phyloP scores from a whole-genome alignment of 2,329 filamentous ascomycete species.

The Ustulina deusta region DNA sequence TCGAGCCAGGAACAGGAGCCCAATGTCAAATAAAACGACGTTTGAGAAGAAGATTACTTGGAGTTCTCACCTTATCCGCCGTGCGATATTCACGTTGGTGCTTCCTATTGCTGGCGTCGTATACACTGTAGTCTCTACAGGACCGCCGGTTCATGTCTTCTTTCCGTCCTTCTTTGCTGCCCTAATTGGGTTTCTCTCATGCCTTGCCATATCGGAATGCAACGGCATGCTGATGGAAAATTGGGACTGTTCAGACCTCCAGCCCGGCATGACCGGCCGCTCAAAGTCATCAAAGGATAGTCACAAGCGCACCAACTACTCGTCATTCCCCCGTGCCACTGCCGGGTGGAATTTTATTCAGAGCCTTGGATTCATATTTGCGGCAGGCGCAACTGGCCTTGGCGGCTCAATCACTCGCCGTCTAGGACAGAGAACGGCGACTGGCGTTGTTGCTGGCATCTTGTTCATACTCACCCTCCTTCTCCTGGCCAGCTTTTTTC shows the following conservation, averaged over 20 bases:
- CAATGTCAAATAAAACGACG: constrained; percentile 75
- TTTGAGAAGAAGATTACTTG: constrained; percentile 72
- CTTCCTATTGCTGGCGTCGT: constrained; percentile 75
- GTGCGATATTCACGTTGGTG: constrained; percentile 73
- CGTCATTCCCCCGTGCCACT: constrained; percentile 78
- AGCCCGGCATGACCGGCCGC: constrained; percentile 74
- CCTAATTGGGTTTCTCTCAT: constrained; percentile 76
- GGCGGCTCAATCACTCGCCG: constrained; percentile 75
- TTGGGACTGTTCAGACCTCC: constrained; percentile 83
- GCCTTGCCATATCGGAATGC: constrained; percentile 80
- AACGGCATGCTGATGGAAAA: constrained; percentile 83
- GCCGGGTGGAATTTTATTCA: constrained; percentile 80
- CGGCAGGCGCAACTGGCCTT: constrained; percentile 74
- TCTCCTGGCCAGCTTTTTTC: constrained; percentile 70
- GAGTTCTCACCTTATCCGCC: constrained; percentile 78
- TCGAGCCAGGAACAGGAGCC: constrained; percentile 68
- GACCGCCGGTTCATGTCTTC: constrained; percentile 69
- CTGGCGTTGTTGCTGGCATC: constrained; percentile 75
- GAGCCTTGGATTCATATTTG: constrained; percentile 74
- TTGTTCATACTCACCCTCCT: constrained; percentile 73
- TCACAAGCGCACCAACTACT: constrained; percentile 74
- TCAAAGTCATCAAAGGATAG: constrained; percentile 57
- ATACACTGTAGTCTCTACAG: constrained; percentile 75
- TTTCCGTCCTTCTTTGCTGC: constrained; percentile 75
- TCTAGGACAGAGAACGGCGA: constrained; percentile 75